Base-by-base conservation (phyloP, 176 grass and related monocot genomes). In the Alopecurus myosuroides region DNA sequence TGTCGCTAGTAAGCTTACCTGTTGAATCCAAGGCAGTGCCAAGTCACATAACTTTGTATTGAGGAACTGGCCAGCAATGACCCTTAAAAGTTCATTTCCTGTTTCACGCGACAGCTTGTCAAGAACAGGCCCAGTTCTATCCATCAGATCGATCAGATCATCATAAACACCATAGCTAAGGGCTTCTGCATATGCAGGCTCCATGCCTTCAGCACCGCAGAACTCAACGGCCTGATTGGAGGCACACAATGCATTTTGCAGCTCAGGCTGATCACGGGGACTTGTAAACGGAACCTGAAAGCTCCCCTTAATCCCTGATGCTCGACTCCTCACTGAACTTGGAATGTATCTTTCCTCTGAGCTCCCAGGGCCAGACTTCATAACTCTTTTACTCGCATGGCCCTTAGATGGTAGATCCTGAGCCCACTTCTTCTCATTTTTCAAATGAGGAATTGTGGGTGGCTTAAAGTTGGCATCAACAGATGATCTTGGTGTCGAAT, bases 71-170 rank as follows among this genome's bases (percentile, higher is more conserved):
- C 34, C 74, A 57, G 81, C 75, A 73, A 96, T 86, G 67, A 93
- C 81, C 61, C 86, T 92, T 81, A 99, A 70, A 81, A 99, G 81
- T 31, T 82, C 86, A 84, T 80, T 88, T 65, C 81, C 45, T 40
- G 91, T 99, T 79, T 94, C 91, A 70, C 86, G 64, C 6, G 97
- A 91, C 45, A 99, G 82, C 64, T 86, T 94, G 55, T 92, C 83
- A 44, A 99, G 89, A 81, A 99, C 84, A 82, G 97, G 93, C 64
- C 97, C 91, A 72, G 97, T 99, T 90, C 85, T 90, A 75, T 99
- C 90, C 97, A 99, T 99, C 56, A 99, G 61, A 68, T 92, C 81
- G 82, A 94, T 80, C 18, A 99, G 63, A 66, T 87, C 86, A 81
- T 75, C 82, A 76, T 66, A 81, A 88, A 90, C 89, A 77, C 86